Conservation (phyloP, 768 basidiomycete genomes). For the Myochromella boudieri region DNA sequence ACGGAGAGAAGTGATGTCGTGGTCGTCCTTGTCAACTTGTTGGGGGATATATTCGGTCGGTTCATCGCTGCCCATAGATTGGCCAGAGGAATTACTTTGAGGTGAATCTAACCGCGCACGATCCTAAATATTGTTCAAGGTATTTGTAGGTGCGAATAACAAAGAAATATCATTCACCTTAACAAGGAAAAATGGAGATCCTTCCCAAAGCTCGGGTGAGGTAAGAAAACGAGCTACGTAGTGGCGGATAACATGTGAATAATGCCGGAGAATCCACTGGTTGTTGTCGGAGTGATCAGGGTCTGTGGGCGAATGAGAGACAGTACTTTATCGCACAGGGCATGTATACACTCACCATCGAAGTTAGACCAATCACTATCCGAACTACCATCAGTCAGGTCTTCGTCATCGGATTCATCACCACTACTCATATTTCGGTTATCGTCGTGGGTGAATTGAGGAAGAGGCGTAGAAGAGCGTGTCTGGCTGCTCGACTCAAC, state of each 20-base stretch:
- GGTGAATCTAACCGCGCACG: constrained; percentile 16
- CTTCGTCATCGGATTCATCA: constrained; percentile 80
- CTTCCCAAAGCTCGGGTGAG: constrained; percentile 43
- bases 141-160: too few relatives aligned
- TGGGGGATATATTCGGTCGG: neutral
- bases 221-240: constrained; percentile 38
- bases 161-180: constrained; percentile 32
- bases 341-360: constrained; percentile 30
- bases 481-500: constrained; percentile 40
- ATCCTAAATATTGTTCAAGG: constrained; percentile 19
- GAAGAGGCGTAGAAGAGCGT: constrained; percentile 44
- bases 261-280: constrained; percentile 39
- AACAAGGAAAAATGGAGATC: constrained; percentile 43
- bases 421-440: constrained; percentile 58
- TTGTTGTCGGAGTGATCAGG: constrained; percentile 19
- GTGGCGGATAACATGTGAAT: constrained; percentile 47
- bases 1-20: constrained; percentile 37
- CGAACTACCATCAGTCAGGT: constrained; percentile 56
- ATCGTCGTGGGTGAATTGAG: constrained; percentile 37
- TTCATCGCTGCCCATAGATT: neutral
- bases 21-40: constrained; percentile 18
- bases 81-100: neutral
- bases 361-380: constrained; percentile 49
- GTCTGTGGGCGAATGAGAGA: neutral
- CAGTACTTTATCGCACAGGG: neutral